Conservation (phyloP, 805 yeast genomes). For the Barnettozyma populi region DNA sequence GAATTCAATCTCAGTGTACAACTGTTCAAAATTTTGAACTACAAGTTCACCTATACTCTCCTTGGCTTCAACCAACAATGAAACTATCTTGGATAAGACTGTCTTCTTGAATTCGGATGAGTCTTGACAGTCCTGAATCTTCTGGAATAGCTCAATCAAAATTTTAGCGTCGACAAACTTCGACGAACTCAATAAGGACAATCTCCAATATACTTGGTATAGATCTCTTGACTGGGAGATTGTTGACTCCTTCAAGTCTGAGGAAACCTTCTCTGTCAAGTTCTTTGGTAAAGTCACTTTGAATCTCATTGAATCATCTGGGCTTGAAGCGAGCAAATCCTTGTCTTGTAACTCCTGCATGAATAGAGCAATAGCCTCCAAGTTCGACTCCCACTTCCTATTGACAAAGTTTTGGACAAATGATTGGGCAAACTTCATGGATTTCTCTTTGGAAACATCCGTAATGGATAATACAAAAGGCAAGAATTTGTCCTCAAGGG, state of each 20-base stretch:
- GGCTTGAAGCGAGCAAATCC: conserved; percentile 14
- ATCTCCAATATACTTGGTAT: conserved; percentile 48
- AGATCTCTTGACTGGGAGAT: conserved; percentile 15
- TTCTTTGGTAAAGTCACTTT: conserved; percentile 15
- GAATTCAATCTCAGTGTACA: conserved; percentile 18
- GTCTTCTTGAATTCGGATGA: conserved; percentile 13
- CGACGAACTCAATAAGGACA: conserved; percentile 35
- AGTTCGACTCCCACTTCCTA: conserved; percentile 32
- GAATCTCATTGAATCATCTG: conserved; percentile 12
- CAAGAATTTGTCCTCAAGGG: conserved; percentile 34
- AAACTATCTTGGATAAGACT: conserved; percentile 15
- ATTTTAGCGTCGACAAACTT: conserved; percentile 19
- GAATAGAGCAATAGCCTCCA: conserved; percentile 37
- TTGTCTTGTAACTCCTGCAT: conserved; percentile 30
- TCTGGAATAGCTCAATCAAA: conserved; percentile 4
- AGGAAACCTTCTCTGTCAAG: conserved; percentile 8
- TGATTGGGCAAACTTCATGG: conserved; percentile 37
- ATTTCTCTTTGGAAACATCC: conserved; percentile 38
- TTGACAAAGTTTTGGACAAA: conserved; percentile 46
- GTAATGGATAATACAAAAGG: conserved; percentile 43
- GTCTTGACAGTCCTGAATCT: neutral
- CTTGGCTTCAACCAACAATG: conserved; percentile 9
- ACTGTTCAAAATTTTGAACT: conserved; percentile 12
- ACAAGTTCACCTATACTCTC: conserved; percentile 5
- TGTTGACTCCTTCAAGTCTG: conserved; percentile 6